phyloP scores from a whole-genome alignment of 148 eudicot species.

The Pouteria glomerata region DNA sequence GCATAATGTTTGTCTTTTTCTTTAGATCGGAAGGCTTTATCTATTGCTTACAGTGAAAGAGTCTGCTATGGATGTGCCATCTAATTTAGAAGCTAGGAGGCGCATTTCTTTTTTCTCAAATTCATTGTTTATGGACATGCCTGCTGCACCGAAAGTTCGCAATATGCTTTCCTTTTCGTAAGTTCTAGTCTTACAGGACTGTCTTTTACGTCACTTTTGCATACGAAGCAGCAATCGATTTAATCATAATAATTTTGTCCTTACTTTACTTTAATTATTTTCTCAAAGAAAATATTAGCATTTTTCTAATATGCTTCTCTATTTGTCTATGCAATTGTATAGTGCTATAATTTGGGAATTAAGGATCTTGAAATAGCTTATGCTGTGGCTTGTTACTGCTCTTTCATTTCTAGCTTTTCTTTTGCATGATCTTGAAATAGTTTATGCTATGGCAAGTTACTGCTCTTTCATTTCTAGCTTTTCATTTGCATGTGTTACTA shows the following conservation, averaged over 20 bases:
- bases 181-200: slow-evolving; percentile 11
- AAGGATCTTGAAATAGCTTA: not conserved
- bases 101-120: too few species aligned
- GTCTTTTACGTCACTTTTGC: not conserved
- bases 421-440: too few species aligned
- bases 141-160: slow-evolving; percentile 58
- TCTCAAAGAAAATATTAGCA: too few species aligned
- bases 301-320: not conserved
- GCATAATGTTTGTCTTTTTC: not conserved
- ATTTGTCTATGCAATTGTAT: not conserved
- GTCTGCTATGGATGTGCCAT: too few species aligned
- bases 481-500: too few species aligned
- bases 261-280: too few species aligned
- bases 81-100: slow-evolving; percentile 67
- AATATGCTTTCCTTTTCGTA: too few species aligned
- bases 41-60: slow-evolving; percentile 63
- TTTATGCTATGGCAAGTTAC: too few species aligned
- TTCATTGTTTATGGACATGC: too few species aligned
- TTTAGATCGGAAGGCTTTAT: slow-evolving; percentile 55
- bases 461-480: too few species aligned
- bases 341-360: not conserved
- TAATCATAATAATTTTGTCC: not conserved
- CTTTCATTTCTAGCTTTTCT: too few species aligned
- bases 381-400: not conserved
- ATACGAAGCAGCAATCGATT: not conserved